Base-by-base conservation (phyloP, 495 filamentous ascomycete genomes). In the Geoglossum glabrum region DNA sequence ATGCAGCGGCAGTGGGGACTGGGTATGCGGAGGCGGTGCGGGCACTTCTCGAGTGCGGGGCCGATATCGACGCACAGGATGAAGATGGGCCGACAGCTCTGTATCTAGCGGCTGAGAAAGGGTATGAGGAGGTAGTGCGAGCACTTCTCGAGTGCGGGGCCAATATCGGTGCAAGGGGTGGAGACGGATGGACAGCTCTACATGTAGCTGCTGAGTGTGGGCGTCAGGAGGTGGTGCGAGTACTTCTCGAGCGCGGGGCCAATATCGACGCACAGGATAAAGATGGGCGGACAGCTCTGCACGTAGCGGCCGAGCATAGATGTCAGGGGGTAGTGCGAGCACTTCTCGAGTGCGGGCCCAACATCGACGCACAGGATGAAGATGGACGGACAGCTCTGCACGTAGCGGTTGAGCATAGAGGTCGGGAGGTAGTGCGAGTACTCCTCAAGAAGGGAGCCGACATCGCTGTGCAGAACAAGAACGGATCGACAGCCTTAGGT, bases 11-110 rank as follows among this genome's bases (percentile, higher is more conserved):
- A n/a, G n/a, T n/a, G n/a, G n/a, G n/a, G n/a, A n/a, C n/a, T n/a
- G n/a, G n/a, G n/a, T n/a, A n/a, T n/a, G n/a, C n/a, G n/a, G n/a
- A n/a, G n/a, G n/a, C n/a, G n/a, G n/a, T n/a, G n/a, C n/a, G n/a
- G n/a, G n/a, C n/a, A n/a, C n/a, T 64, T 26, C 33, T 64, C 21
- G 3, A 46, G 43, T 54, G 36, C 11, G 61, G 61, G 17, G 61
- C 56, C 13, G 19, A 61, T 25, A 43, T 60, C 15, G 40, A 55
- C 21, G 49, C 34, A 15, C 11, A 15, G 4, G 11, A 40, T 15
- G 5, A 2, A 8, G 13, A 5, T 7, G 36, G 36, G 13, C 11
- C 11, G 4, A 40, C 36, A 15, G 36, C 36, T 3, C 55, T 57
- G 13, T 19, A 57, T 4, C 13, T 7, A 0, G 55, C n/a, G 26